phyloP scores from a whole-genome alignment of 371 early-diverging fungal species.

The Mortierella sp. region DNA sequence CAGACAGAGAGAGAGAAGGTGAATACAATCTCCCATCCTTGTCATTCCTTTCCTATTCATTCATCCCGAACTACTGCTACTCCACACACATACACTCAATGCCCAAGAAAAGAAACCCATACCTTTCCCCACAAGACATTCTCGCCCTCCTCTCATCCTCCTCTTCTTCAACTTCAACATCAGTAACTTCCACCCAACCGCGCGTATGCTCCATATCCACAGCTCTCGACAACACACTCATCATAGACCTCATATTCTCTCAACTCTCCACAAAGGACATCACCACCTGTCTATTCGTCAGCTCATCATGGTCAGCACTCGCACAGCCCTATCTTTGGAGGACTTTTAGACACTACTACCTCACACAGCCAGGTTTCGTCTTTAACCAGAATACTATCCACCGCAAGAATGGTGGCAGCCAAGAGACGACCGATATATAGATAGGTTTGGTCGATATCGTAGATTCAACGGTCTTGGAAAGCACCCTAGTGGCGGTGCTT shows the following conservation, averaged over 20 bases:
- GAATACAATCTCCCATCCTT: no score
- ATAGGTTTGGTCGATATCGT: not conserved
- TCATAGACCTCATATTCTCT: not conserved
- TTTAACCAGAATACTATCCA: not conserved
- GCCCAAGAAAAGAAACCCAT: not conserved
- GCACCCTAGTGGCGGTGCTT: not conserved
- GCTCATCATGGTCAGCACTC: not conserved
- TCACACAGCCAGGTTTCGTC: not conserved
- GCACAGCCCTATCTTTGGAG: not conserved
- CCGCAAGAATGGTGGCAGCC: not conserved
- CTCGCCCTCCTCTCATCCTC: not conserved
- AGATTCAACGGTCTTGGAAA: not conserved
- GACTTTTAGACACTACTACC: not conserved
- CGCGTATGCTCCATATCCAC: not conserved
- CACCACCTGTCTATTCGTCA: not conserved
- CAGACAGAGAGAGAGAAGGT: no score
- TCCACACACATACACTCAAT: not conserved
- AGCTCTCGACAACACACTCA: not conserved
- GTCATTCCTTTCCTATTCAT: no score
- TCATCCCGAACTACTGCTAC: no score
- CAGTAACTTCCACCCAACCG: not conserved
- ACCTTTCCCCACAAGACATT: slow-evolving; percentile 1
- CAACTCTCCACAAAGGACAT: not conserved
- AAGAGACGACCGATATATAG: not conserved
- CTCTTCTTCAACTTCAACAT: not conserved